These are phyloP conservation scores for Glycine latifolia DNA, from an alignment of 306 rosid genomes.

Conservation along the genomic window DNA sequence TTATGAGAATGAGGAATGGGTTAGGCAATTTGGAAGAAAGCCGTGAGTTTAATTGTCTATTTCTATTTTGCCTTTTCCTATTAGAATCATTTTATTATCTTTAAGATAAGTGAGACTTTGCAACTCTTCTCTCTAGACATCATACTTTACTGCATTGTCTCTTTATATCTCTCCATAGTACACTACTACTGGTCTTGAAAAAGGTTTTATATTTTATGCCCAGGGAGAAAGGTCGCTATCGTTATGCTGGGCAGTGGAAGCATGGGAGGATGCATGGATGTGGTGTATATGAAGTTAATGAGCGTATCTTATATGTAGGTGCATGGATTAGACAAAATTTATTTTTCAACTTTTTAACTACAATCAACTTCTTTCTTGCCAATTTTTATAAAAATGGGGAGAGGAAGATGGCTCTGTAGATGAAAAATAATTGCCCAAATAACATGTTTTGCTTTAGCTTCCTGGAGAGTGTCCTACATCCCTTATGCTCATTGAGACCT, in stretches of 20 bases:
- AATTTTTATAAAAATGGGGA: conserved; percentile 21
- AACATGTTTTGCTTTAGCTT: conserved; percentile 36
- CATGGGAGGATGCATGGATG: conserved; percentile 98
- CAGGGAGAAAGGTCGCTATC: conserved; percentile 96
- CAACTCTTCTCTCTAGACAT: no score
- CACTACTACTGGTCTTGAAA: conserved; percentile 38
- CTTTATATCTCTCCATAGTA: not conserved
- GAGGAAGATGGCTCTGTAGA: conserved; percentile 31
- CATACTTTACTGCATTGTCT: no score
- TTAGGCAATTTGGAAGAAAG: conserved; percentile 65
- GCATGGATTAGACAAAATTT: conserved; percentile 42
- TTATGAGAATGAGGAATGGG: conserved; percentile 85
- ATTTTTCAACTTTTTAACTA: conserved; percentile 37
- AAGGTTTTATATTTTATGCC: conserved; percentile 42
- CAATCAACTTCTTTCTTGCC: conserved; percentile 24
- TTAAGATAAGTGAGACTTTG: no score
- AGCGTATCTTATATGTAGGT: conserved; percentile 75
- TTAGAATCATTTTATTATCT: no score
- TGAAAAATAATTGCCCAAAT: conserved; percentile 31
- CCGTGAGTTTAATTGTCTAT: conserved; percentile 68
- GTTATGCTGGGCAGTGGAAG: conserved; percentile 98
- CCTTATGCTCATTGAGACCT: conserved; percentile 8
- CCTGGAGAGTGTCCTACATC: conserved; percentile 21
- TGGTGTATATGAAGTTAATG: conserved; percentile 84
- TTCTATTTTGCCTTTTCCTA: conserved; percentile 9